Percentiles rank a stretch among this genome's conserved stretches.
These are phyloP conservation scores for Fraxinus ornus DNA, from an alignment of 305 asterid genomes.

Conservation along the genomic window DNA sequence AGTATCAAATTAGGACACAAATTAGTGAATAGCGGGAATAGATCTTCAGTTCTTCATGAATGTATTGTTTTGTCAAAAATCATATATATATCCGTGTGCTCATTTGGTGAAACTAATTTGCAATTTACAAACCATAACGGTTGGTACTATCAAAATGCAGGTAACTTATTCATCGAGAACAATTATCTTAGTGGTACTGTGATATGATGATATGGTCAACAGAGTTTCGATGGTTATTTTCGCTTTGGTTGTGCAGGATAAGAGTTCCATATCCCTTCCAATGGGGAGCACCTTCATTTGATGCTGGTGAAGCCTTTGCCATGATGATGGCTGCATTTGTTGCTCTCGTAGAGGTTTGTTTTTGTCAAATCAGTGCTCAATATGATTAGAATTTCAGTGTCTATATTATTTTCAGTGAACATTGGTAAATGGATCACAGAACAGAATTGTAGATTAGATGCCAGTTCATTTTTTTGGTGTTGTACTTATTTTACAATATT, in stretches of 20 bases:
- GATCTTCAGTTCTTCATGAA: neutral
- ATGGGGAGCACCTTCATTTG: conserved; percentile 59
- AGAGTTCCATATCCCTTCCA: conserved; percentile 57
- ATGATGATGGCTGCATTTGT: conserved; percentile 57
- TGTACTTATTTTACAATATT: neutral
- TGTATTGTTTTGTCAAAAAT: neutral
- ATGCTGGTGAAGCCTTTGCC: conserved; percentile 58
- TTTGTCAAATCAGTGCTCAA: conserved; percentile 1
- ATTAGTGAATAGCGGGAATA: neutral
- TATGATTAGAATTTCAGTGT: neutral
- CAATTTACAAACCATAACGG: neutral
- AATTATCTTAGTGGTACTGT: neutral
- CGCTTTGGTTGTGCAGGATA: conserved; percentile 34
- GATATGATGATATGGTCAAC: neutral
- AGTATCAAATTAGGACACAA: neutral
- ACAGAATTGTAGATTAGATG: neutral
- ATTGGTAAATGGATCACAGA: neutral
- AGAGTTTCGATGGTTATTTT: neutral
- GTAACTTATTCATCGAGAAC: neutral
- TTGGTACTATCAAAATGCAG: neutral
- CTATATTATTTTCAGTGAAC: neutral
- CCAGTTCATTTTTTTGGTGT: neutral
- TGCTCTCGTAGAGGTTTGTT: conserved; percentile 49
- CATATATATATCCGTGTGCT: neutral
- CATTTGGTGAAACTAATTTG: neutral